Evolutionary conservation across 495 filamentous ascomycete genomes (phyloP), one percentile per base, ranked within the genome.

Genomic region (Aspergillus saccharolyticus): DNA sequence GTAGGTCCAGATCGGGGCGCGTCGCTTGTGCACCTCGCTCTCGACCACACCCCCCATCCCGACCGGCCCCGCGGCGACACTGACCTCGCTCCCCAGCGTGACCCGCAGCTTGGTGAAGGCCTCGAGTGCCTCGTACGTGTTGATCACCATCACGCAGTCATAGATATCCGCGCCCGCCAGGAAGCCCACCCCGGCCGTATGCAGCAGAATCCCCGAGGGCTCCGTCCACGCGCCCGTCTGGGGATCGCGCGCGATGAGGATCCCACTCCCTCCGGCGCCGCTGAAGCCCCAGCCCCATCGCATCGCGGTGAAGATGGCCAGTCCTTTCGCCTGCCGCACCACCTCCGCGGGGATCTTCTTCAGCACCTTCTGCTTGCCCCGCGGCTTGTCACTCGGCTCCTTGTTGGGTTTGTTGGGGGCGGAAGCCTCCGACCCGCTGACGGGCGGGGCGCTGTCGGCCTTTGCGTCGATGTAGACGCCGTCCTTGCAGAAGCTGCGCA

Each of bases 281-380:
- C 89, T 90, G 39, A 93, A 77, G 91, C 91, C 96, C 15, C 96
- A 79, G 25, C 91, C 91, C 18, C 90, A 90, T 47, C 91, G 85
- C 89, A 96, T 92, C n/a, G 89, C 92, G 0, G 91, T 95, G 75
- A 96, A 96, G 58, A 96, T 86, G 21, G 89, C 90, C 42, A 96
- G 73, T 12, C 90, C 91, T 65, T 93, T 89, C 6, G 91, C 91
- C 71, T 89, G 85, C 62, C 86, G 81, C 53, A 96, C 87, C 45
- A 96, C 89, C 65, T 88, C 74, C 30, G 83, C 71, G 0, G 91
- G 91, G 22, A 96, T 96, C 74, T 91, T 91, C 72, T 93, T 88
- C n/a, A 90, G 69, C 3, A 90, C 80, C 54, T 77, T 82, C 61
- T 86, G 85, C 70, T 87, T 89, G 57, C 78, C 79, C 50, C 80